Evolutionary conservation across 2,329 filamentous ascomycete genomes (phyloP).

Genomic region (Diaporthe sp.): DNA sequence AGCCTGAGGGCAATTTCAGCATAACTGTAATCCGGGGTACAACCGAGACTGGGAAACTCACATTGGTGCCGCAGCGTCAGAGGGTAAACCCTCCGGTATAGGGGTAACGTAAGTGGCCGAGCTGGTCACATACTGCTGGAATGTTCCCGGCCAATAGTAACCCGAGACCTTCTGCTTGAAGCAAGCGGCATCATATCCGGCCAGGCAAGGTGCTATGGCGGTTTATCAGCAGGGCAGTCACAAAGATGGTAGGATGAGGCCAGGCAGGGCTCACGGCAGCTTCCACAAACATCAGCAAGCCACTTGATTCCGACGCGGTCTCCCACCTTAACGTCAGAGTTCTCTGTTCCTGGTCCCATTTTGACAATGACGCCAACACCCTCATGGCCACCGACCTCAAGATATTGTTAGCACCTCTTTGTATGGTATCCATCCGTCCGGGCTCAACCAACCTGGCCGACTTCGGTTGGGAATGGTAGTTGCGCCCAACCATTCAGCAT

Average conservation of each 20-base stretch:
- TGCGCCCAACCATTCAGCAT: slow-evolving; percentile 38
- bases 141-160: slow-evolving; percentile 79
- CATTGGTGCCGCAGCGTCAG: slow-evolving; percentile 75
- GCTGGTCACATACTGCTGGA: slow-evolving; percentile 76
- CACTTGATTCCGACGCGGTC: slow-evolving; percentile 80
- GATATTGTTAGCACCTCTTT: background rate
- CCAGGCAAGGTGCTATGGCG: slow-evolving; percentile 57
- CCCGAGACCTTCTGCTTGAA: slow-evolving; percentile 72
- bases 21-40: no score
- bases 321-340: slow-evolving; percentile 70
- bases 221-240: slow-evolving; percentile 48
- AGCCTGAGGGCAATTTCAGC: slow-evolving; percentile 3
- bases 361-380: slow-evolving; percentile 76
- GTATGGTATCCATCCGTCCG: no score
- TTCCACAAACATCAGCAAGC: slow-evolving; percentile 69
- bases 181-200: slow-evolving; percentile 73
- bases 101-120: slow-evolving; percentile 78
- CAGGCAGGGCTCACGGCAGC: slow-evolving; percentile 49
- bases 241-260: background rate
- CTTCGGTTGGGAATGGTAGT: slow-evolving; percentile 38
- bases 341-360: slow-evolving; percentile 71
- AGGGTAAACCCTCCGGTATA: slow-evolving; percentile 72
- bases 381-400: slow-evolving; percentile 73
- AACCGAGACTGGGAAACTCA: background rate
- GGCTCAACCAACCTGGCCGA: slow-evolving; percentile 37